A percentile compares a stretch with the other conserved stretches of the same genome.
Conservation (phyloP, 116 monocot genomes). For the Cymodocea nodosa region DNA sequence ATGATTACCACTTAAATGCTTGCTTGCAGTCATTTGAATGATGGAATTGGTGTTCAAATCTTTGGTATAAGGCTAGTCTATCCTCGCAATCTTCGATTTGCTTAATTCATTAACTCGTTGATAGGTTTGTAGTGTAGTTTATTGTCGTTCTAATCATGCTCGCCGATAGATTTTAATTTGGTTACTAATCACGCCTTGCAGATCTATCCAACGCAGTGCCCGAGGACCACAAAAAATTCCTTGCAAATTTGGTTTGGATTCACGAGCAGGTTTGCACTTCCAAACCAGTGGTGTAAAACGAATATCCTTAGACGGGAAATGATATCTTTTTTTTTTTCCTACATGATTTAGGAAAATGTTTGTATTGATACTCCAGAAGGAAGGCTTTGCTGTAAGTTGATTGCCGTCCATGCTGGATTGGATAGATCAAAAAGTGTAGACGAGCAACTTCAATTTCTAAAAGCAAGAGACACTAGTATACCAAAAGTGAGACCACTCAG, state of each 20-base stretch:
- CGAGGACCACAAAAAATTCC: constrained; percentile 69
- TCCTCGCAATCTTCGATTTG: too few species aligned
- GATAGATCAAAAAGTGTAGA: constrained; percentile 44
- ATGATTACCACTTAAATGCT: too few species aligned
- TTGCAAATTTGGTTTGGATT: constrained; percentile 66
- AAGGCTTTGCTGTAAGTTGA: constrained; percentile 48
- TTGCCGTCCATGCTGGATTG: constrained; percentile 89
- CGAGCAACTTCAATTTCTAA: constrained; percentile 45
- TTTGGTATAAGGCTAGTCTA: too few species aligned
- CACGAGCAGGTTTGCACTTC: constrained; percentile 63
- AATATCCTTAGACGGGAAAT: too few species aligned
- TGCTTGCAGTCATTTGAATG: too few species aligned
- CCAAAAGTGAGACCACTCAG: constrained; percentile 69
- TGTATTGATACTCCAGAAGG: constrained; percentile 32
- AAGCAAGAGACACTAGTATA: constrained; percentile 52
- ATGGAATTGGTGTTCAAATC: too few species aligned
- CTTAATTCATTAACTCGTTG: too few species aligned
- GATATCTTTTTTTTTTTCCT: neutral
- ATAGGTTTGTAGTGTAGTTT: too few species aligned
- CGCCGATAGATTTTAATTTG: neutral
- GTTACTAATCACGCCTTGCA: neutral
- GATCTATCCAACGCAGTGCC: constrained; percentile 69
- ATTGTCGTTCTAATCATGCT: neutral
- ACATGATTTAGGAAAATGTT: constrained; percentile 43
- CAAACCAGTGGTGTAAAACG: too few species aligned